These are phyloP conservation scores for Athelia sp. DNA, from an alignment of 1,284 basidiomycete genomes.

Conservation along the genomic window DNA sequence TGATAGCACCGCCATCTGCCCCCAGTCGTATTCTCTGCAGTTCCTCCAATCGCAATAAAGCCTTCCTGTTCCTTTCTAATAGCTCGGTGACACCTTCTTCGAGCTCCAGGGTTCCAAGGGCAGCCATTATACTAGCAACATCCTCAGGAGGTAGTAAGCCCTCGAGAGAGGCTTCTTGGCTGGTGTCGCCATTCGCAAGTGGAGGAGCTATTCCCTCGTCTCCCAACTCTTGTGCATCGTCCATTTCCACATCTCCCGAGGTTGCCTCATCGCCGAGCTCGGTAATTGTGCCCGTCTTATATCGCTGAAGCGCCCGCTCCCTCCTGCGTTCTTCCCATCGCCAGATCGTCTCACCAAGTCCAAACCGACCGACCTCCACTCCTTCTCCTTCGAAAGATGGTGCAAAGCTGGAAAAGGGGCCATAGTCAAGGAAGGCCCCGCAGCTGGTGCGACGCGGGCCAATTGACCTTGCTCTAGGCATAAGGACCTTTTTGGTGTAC, in stretches of 20 bases:
- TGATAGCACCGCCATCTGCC: constrained; percentile 37
- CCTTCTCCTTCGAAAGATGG: constrained; percentile 72
- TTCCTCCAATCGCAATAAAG: constrained; percentile 56
- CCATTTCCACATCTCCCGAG: constrained; percentile 3
- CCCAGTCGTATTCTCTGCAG: constrained; percentile 55
- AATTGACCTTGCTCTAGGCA: constrained; percentile 32
- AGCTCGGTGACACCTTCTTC: constrained; percentile 65
- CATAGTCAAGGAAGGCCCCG: constrained; percentile 73
- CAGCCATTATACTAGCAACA: constrained; percentile 46
- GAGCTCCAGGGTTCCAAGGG: constrained; percentile 53
- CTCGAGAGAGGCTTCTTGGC: constrained; percentile 25
- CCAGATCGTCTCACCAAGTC: constrained; percentile 55
- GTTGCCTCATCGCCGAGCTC: constrained; percentile 8
- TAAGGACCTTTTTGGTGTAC: constrained; percentile 36
- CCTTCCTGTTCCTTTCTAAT: constrained; percentile 56
- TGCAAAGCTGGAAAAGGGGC: constrained; percentile 67
- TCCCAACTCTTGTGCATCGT: constrained; percentile 16
- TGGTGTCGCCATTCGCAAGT: constrained; percentile 21
- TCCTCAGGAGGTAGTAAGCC: constrained; percentile 53
- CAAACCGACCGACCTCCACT: constrained; percentile 53
- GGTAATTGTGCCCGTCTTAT: constrained; percentile 10
- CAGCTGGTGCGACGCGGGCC: constrained; percentile 49
- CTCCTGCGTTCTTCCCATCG: constrained; percentile 33
- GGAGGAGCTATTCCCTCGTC: constrained; percentile 18
- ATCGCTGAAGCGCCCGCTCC: constrained; percentile 19